Conservation (phyloP, 441 rosid genomes). For the Populus hybrid region DNA sequence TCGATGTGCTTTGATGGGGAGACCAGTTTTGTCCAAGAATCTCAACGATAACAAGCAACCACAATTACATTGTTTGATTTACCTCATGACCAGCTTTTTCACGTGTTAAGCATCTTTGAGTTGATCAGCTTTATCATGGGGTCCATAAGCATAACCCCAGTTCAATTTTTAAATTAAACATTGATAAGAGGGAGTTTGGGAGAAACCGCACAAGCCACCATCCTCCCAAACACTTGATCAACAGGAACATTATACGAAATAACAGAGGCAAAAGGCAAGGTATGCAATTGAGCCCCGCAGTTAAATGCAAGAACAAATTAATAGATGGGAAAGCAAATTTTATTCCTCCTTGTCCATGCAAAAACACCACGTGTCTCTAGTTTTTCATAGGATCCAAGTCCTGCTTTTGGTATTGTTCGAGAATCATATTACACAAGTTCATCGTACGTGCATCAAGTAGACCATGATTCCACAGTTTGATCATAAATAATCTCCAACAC, state of each 20-base stretch:
- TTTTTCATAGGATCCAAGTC: constrained; percentile 34
- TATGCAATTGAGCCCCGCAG: neutral
- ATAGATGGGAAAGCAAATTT: neutral
- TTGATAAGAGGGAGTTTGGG: too few species aligned
- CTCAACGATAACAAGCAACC: too few species aligned
- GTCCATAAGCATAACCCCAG: too few species aligned
- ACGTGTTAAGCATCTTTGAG: too few species aligned
- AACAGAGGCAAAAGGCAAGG: neutral
- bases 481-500: constrained; percentile 96
- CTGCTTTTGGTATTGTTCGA: constrained; percentile 54
- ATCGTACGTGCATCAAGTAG: constrained; percentile 91
- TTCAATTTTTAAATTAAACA: too few species aligned
- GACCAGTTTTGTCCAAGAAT: too few species aligned
- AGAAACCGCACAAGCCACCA: too few species aligned
- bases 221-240: neutral
- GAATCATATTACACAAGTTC: constrained; percentile 74
- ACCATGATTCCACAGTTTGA: constrained; percentile 98
- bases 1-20: too few species aligned
- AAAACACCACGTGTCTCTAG: constrained; percentile 13
- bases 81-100: too few species aligned
- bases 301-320: neutral
- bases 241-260: neutral
- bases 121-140: too few species aligned
- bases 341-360: neutral
- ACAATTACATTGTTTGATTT: too few species aligned